Evolutionary conservation across 805 yeast genomes (phyloP).

Genomic region (Nakazawaea pomicola): DNA sequence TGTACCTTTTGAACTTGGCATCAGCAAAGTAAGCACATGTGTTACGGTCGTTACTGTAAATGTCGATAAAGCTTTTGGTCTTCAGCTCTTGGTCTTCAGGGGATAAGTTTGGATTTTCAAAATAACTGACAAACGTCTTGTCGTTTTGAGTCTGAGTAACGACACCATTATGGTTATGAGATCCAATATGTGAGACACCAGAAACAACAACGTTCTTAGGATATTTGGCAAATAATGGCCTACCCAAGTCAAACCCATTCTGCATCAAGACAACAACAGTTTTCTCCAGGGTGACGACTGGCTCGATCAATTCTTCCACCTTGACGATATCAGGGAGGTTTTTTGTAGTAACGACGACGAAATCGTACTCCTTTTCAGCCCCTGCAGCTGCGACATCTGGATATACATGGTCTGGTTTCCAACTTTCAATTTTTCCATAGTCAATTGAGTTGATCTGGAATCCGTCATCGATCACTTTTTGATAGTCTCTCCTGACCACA

Average conservation of each 20-base stretch:
- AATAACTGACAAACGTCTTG: slow-evolving; percentile 45
- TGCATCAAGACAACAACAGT: slow-evolving; percentile 56
- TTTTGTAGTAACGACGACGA: slow-evolving; percentile 53
- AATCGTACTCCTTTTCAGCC: slow-evolving; percentile 42
- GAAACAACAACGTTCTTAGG: slow-evolving; percentile 51
- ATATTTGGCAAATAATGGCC: slow-evolving; percentile 45
- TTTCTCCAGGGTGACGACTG: slow-evolving; percentile 40
- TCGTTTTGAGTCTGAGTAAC: slow-evolving; percentile 50
- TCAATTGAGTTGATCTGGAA: slow-evolving; percentile 53
- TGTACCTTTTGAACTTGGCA: slow-evolving; percentile 53
- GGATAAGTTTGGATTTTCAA: slow-evolving; percentile 34
- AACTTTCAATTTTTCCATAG: slow-evolving; percentile 49
- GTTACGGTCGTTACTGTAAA: slow-evolving; percentile 43
- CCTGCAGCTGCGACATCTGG: slow-evolving; percentile 32
- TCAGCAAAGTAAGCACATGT: slow-evolving; percentile 34
- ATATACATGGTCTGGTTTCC: slow-evolving; percentile 47
- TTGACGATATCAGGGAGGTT: slow-evolving; percentile 54
- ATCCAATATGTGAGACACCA: slow-evolving; percentile 61
- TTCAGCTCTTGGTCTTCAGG: slow-evolving; percentile 27
- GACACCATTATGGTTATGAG: slow-evolving; percentile 46
- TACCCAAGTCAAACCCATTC: slow-evolving; percentile 62
- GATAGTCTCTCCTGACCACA: slow-evolving; percentile 60
- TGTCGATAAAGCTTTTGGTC: slow-evolving; percentile 37
- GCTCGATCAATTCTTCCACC: slow-evolving; percentile 44
- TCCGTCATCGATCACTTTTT: slow-evolving; percentile 43